Evolutionary conservation across 257 asterid genomes (phyloP), one percentile per base, ranked within the genome.

Genomic region (Ballota nigra): DNA sequence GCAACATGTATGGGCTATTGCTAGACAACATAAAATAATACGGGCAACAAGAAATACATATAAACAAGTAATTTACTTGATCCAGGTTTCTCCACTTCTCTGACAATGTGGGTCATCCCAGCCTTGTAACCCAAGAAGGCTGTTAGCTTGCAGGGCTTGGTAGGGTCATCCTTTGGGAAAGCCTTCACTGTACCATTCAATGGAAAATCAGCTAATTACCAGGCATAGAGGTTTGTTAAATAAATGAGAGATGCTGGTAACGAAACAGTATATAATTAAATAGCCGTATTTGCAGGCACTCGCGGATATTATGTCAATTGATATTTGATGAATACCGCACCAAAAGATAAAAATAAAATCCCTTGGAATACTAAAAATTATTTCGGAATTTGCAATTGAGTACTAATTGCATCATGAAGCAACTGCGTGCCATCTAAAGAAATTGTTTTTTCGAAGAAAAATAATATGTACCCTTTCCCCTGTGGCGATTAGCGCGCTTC

Each of bases 51-150:
- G 10, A 19, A 26, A 67, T 28, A 19, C 1, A n/a, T 0, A 43
- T 40, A 3, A 28, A 33, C 1, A 33, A 56, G 13, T 4, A 31
- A 66, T 11, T 55, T 81, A 86, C 90, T 83, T 76, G 89, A 86
- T 80, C 91, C 87, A 40, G 87, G 91, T 34, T 84, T 86, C 19
- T 86, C 91, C 18, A 86, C 91, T 49, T 86, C 91, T 38, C 91
- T 66, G 63, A 86, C 83, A 74, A 84, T 84, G 83, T 86, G 91
- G 41, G 89, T 86, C 91, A 86, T 86, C 40, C 91, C 89, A 65
- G 89, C 89, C 83, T 84, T 84, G 38, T 84, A 87, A 5, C 86
- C 86, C 75, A 87, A 68, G 79, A 82, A 80, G 61, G 88, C 89
- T 3, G 92, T 87, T 0, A 87, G 80, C 79, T 77, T 87, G 58